Evolutionary conservation across 163 green algal genomes (phyloP), one percentile per base, ranked within the genome.

Genomic region (Coccomyxa subellipsoidea): DNA sequence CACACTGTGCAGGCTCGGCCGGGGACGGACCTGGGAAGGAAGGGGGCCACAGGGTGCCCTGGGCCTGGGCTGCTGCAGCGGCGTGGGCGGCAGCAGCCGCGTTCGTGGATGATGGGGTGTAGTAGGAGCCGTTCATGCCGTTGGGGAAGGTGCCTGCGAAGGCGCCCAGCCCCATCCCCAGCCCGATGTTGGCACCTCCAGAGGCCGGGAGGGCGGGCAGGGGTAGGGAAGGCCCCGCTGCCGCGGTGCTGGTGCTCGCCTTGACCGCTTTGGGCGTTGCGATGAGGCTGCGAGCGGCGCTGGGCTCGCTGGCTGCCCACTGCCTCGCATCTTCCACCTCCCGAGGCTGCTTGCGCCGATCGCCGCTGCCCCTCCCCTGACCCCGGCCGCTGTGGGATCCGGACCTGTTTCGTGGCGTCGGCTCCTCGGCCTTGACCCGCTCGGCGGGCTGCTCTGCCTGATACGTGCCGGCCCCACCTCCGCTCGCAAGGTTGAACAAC

Each of bases 401-500:
- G 1, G 0, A 35, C 39, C 38, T 54, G 8, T 35, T 38, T 21
- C 15, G 32, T 23, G 38, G 53, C 38, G 27, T 32, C 29, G 76
- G 38, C 76, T 80, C 76, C 76, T 80, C 76, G 2, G 39, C 32
- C 76, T 80, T 54, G 27, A 73, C 66, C 21, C 66, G 66, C 38
- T 38, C 35, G 15, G 32, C 76, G 9, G 76, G 38, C 76, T 69
- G 35, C 76, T 54, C 38, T 27, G 38, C 76, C 38, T 38, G 36
- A 15, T 59, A 78, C 37, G 78, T 79, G 82, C 83, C 85, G 72
- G 21, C 27, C 27, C 31, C 27, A 35, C 66, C 66, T 18, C 66
- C 66, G n/a, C 66, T 34, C 66, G 85, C 82, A 69, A 89, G 79
- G 78, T 85, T 76, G 76, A 87, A 89, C 36, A 89, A 79, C 37